A percentile compares a stretch with the other conserved stretches of the same genome.
Conservation (phyloP, 1,284 basidiomycete genomes). For the Sphaerobolus stellatus region DNA sequence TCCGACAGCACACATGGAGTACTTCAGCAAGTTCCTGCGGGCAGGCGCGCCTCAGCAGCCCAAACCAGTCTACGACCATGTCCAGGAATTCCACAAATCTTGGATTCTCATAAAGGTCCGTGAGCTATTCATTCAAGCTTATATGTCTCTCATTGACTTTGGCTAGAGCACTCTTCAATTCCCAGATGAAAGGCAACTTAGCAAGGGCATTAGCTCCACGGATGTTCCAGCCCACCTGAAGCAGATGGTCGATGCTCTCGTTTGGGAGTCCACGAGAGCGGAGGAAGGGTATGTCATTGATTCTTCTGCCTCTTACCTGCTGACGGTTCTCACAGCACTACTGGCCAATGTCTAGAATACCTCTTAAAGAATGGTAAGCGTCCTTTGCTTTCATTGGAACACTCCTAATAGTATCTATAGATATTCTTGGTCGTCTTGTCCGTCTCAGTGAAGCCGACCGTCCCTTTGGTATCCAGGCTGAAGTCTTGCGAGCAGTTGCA, state of each 20-base stretch:
- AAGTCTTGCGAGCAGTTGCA: conserved; percentile 80
- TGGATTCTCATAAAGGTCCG: conserved; percentile 71
- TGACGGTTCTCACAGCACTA: conserved; percentile 50
- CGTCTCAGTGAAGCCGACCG: conserved; percentile 80
- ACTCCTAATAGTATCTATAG: conserved; percentile 36
- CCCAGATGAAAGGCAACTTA: conserved; percentile 80
- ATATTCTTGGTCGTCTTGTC: conserved; percentile 83
- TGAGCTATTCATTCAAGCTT: conserved; percentile 9
- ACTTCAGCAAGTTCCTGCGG: conserved; percentile 78
- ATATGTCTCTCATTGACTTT: neutral
- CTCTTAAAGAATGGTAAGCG: conserved; percentile 78
- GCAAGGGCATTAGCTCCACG: conserved; percentile 79
- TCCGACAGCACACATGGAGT: too few relatives aligned
- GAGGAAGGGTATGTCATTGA: conserved; percentile 74
- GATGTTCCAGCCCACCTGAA: conserved; percentile 76
- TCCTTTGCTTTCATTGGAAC: conserved; percentile 5
- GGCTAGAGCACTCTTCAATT: conserved; percentile 68
- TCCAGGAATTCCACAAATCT: conserved; percentile 68
- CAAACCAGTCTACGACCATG: conserved; percentile 58
- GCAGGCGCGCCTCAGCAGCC: conserved; percentile 48
- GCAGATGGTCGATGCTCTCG: conserved; percentile 85
- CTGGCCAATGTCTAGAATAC: conserved; percentile 88
- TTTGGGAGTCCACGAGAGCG: conserved; percentile 78
- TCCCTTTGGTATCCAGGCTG: conserved; percentile 82
- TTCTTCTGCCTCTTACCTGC: conserved; percentile 6